Base-by-base conservation (phyloP, 352 stramenopile species). In the Pythium myriotylum region DNA sequence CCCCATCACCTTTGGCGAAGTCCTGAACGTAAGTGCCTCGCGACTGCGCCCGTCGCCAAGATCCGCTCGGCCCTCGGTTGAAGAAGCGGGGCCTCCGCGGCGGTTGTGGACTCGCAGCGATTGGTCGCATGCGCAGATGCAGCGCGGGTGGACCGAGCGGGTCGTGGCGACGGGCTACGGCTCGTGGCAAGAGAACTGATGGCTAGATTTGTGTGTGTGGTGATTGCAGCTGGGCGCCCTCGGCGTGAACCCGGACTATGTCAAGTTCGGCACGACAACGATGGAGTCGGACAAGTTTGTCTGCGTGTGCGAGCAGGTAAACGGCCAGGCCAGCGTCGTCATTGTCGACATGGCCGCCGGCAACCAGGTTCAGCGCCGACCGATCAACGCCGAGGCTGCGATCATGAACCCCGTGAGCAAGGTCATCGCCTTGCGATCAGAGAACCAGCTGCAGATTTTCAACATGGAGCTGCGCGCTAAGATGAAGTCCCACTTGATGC, bases 381-480 rank as follows among this genome's bases (percentile, higher is more conserved):
- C 96, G 23, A 99, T 99, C 68, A 97, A 98, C 65, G 97, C 97
- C 5, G 97, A 99, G 72, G 97, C 97, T n/a, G 97, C 97, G 49
- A 98, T 99, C 61, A 99, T 99, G 98, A 99, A 99, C 83, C 98
- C 98, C n/a, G 84, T 97, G 41, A 89, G 83, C 69, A 95, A 95
- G 70, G 86, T 95, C 16, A 95, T 95, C 60, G 86, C 86, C 20
- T 53, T 95, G 56, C 81, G 86, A 23, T 84, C 87, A n/a, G 86
- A 94, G 64, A 94, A 94, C 67, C 96, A 97, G 72, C 89, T 99
- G 65, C 98, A 99, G 85, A 98, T 99, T 67, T 99, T 99, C 84
- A 99, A 99, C 81, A 93, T 99, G 62, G 97, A 99, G 68, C 84
- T 98, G n/a, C 97, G 98, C 45, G 83, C 86, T n/a, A 99, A 99